Conservation (phyloP, 108 stramenopile species). For the Fistulifera pelliculosa region DNA sequence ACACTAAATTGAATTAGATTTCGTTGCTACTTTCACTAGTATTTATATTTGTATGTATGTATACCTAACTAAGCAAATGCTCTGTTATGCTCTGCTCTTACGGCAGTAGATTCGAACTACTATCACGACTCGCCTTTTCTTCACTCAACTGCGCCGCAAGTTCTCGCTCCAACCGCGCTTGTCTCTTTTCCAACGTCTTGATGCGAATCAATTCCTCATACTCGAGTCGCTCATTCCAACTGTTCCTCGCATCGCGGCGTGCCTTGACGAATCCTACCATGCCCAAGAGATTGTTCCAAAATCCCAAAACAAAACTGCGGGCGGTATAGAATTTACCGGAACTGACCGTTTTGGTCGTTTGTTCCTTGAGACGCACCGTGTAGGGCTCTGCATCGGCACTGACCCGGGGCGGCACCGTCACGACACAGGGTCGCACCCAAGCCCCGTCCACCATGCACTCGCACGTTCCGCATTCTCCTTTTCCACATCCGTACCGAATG, state of each 20-base stretch:
- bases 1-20: too few relatives aligned
- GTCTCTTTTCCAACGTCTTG: constrained; percentile 45
- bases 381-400: constrained; percentile 21
- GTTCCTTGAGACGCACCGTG: constrained; percentile 51
- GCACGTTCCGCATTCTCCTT: constrained; percentile 91
- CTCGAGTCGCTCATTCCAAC: constrained; percentile 60
- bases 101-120: too few relatives aligned
- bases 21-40: too few relatives aligned
- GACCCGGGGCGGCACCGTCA: constrained; percentile 34
- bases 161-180: constrained; percentile 1
- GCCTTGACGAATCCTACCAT: constrained; percentile 79
- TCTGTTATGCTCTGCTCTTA: too few relatives aligned
- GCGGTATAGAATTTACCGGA: constrained; percentile 68
- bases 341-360: constrained; percentile 41
- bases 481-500: constrained; percentile 88
- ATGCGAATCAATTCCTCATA: constrained; percentile 56
- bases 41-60: too few relatives aligned
- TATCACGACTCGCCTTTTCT: too few relatives aligned
- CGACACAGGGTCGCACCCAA: constrained; percentile 74
- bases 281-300: constrained; percentile 77
- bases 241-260: constrained; percentile 52
- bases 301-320: constrained; percentile 69
- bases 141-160: not conserved
- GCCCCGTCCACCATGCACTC: constrained; percentile 72
- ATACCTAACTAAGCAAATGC: too few relatives aligned